phyloP scores from a whole-genome alignment of 139 green algal species.

The Dunaliella sp. region DNA sequence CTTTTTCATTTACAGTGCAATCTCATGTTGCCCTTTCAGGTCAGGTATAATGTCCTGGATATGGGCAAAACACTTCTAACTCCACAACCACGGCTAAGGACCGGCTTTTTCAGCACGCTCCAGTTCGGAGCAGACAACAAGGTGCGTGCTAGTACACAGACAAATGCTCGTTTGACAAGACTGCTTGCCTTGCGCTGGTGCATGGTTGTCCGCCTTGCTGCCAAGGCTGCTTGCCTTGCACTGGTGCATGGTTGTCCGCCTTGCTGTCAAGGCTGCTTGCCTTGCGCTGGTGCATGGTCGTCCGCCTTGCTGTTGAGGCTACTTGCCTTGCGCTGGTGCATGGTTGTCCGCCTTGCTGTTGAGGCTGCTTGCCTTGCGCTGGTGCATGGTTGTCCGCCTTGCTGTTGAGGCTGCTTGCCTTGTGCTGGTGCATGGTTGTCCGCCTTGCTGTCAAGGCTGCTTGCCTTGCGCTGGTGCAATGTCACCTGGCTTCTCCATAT shows the following conservation, averaged over 20 bases:
- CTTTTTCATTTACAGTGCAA: too few relatives aligned
- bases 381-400: too few relatives aligned
- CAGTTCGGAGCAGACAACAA: constrained; percentile 28
- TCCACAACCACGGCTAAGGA: constrained; percentile 73
- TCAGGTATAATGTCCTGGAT: constrained; percentile 50
- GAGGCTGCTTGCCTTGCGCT: too few relatives aligned
- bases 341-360: too few relatives aligned
- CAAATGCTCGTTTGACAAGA: background rate
- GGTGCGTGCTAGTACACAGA: constrained; percentile 9
- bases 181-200: background rate
- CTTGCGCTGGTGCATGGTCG: background rate
- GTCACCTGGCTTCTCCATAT: too few relatives aligned
- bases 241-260: background rate
- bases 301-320: too few relatives aligned
- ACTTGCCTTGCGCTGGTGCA: too few relatives aligned
- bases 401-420: too few relatives aligned
- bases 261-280: background rate
- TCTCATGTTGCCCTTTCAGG: too few relatives aligned
- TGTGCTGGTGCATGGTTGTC: too few relatives aligned
- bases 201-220: background rate
- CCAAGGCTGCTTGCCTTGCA: background rate
- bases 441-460: too few relatives aligned
- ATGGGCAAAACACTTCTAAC: constrained; percentile 65
- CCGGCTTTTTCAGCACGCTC: constrained; percentile 75
- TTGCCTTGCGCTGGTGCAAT: too few relatives aligned